Evolutionary conservation across 2,329 filamentous ascomycete genomes (phyloP), one percentile per base, ranked within the genome.

Genomic region (Geoglossum cookeanum): DNA sequence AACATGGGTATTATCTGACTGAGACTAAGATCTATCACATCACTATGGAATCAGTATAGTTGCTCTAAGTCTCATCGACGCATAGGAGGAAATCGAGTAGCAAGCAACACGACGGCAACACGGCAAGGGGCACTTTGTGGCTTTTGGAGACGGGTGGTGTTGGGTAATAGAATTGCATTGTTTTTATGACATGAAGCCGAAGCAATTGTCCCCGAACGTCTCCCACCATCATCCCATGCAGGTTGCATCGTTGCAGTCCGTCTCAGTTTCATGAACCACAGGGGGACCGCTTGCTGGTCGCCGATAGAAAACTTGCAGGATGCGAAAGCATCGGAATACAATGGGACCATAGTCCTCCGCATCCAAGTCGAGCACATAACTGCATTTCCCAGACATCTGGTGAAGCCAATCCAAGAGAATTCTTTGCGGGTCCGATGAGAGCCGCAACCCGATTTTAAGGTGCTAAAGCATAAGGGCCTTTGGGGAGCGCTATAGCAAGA

Each of bases 1-100:
- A 87, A 79, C 78, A 97, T 88, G 0, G 90, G 88, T 55, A 96
- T 78, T 57, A 98, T 97, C 65, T 97, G 91, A 51, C 84, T 83
- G 56, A 98, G 77, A 9, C 85, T 87, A 59, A 98, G 78, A 68
- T 94, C 87, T 88, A 64, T 53, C n/a, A 49, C 57, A 62, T 59
- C n/a, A 3, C 49, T 3, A 5, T 33, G 49, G 30, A 35, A 53
- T 53, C 37, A 53, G 49, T 32, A 37, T 33, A 32, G 30, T 4
- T 9, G n/a, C 7, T 22, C 49, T 17, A 33, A 22, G 13, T 22
- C 11, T 30, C 15, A 49, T 49, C 11, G 47, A 49, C 29, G n/a
- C 27, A 53, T 53, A n/a, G 32, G 29, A 35, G 32, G 33, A 53
- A 22, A 53, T 37, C 22, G 9, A 32, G 11, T 30, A 53, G 22